Conservation (phyloP, 805 yeast genomes). For the Nakazawaea pomicola region DNA sequence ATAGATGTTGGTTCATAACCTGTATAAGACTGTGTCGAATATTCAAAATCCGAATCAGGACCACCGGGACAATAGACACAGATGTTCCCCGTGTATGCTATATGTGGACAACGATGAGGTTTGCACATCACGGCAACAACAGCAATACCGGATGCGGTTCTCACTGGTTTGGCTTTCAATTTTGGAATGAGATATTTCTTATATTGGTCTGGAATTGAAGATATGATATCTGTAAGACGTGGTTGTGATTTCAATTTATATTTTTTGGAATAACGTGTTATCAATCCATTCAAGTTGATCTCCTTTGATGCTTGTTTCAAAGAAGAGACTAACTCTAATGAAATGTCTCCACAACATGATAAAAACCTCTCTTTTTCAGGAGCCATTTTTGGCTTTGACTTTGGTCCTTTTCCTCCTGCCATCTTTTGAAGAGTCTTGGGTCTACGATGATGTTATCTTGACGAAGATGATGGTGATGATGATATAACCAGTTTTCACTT, state of each 20-base stretch:
- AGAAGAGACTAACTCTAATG: conserved; percentile 77
- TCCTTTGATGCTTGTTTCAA: conserved; percentile 64
- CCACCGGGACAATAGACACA: conserved; percentile 99
- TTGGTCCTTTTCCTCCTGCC: conserved; percentile 27
- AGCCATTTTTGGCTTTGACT: conserved; percentile 58
- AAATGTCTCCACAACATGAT: conserved; percentile 89
- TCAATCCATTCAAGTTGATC: conserved; percentile 85
- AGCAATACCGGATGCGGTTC: conserved; percentile 98
- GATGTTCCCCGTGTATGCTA: conserved; percentile 96
- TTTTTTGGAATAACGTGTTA: conserved; percentile 80
- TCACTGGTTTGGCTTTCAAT: conserved; percentile 95
- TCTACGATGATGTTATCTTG: too few species aligned
- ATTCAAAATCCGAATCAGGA: conserved; percentile 96
- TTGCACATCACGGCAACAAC: conserved; percentile 99
- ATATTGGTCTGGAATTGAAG: conserved; percentile 94
- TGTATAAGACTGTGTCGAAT: conserved; percentile 95
- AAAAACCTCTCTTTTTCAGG: conserved; percentile 92
- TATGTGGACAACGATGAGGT: conserved; percentile 98
- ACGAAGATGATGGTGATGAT: too few species aligned
- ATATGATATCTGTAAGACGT: conserved; percentile 87
- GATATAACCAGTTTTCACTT: background rate
- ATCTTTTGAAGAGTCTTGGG: too few species aligned
- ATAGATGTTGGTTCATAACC: conserved; percentile 98
- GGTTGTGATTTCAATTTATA: conserved; percentile 92
- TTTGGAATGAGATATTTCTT: conserved; percentile 88